Evolutionary conservation across 2,329 filamentous ascomycete species (phyloP).

Genomic region (Monosporascus sp.): DNA sequence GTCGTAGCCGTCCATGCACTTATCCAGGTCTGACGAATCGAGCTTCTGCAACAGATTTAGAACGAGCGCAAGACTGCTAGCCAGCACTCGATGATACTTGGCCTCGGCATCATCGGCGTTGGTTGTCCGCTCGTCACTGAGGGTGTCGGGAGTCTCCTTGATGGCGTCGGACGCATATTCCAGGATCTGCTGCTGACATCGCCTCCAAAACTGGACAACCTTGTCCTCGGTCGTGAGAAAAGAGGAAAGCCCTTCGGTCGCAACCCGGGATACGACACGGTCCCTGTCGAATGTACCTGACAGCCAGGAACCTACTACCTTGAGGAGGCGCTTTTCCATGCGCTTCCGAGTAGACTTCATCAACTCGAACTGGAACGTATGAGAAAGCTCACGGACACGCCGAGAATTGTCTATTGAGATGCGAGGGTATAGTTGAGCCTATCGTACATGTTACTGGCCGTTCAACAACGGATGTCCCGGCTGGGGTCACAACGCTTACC

Average conservation of each 20-base stretch:
- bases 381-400: slow-evolving; percentile 80
- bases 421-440: slow-evolving; percentile 83
- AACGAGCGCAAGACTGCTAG: slow-evolving; percentile 50
- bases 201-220: slow-evolving; percentile 67
- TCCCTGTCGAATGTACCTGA: slow-evolving; percentile 86
- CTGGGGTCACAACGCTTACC: slow-evolving; percentile 43
- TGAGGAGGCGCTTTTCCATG: slow-evolving; percentile 73
- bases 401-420: slow-evolving; percentile 85
- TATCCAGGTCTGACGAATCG: slow-evolving; percentile 48
- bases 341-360: slow-evolving; percentile 67
- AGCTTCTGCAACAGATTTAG: slow-evolving; percentile 47
- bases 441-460: slow-evolving; percentile 18
- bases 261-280: slow-evolving; percentile 67
- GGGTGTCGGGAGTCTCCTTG: slow-evolving; percentile 70
- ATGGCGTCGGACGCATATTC: slow-evolving; percentile 77
- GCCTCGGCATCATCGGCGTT: slow-evolving; percentile 78
- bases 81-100: slow-evolving; percentile 75
- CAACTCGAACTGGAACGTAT: slow-evolving; percentile 63
- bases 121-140: slow-evolving; percentile 85
- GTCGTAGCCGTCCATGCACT: slow-evolving; percentile 58
- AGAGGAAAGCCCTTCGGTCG: slow-evolving; percentile 66
- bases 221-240: slow-evolving; percentile 82
- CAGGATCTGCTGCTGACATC: slow-evolving; percentile 75
- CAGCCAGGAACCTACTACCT: slow-evolving; percentile 82
- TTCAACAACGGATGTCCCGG: background rate